A percentile compares a stretch with the other conserved stretches of the same genome.
Evolutionary conservation across 768 basidiomycete genomes (phyloP).

Genomic region (Leccinum uliginosum): DNA sequence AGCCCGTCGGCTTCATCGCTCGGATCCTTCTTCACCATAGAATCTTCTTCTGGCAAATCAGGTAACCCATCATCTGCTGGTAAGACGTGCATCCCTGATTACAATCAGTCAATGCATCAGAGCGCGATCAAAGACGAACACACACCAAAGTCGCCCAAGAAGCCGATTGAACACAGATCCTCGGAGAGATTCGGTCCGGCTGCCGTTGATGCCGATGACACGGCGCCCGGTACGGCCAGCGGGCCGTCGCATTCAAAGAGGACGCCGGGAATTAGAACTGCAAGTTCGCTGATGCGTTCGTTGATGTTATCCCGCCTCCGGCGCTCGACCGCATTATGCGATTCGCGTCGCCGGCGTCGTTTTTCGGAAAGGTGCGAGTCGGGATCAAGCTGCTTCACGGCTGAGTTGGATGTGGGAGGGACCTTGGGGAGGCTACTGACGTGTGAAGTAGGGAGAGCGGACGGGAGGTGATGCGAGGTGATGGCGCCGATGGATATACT

Average conservation of each 20-base stretch:
- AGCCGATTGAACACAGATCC: slow-evolving; percentile 19
- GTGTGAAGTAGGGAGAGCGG: slow-evolving; percentile 15
- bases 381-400: slow-evolving; percentile 11
- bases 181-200: slow-evolving; percentile 13
- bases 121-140: background rate
- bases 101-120: background rate
- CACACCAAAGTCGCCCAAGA: slow-evolving; percentile 21
- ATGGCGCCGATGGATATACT: slow-evolving; percentile 16
- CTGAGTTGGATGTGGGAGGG: slow-evolving; percentile 1
- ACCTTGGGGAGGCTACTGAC: slow-evolving; percentile 13
- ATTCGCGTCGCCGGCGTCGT: slow-evolving; percentile 72
- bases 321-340: slow-evolving; percentile 90
- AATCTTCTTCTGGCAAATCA: slow-evolving; percentile 27
- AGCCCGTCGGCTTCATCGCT: slow-evolving; percentile 26
- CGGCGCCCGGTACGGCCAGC: slow-evolving; percentile 13
- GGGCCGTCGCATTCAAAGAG: slow-evolving; percentile 58
- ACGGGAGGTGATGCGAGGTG: slow-evolving; percentile 18
- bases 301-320: slow-evolving; percentile 90
- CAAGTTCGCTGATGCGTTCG: slow-evolving; percentile 89
- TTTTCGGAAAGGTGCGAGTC: slow-evolving; percentile 68
- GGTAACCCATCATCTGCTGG: slow-evolving; percentile 24
- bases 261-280: slow-evolving; percentile 83
- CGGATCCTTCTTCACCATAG: slow-evolving; percentile 27
- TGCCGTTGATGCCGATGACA: slow-evolving; percentile 9
- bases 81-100: slow-evolving; percentile 24